Base-by-base conservation (phyloP, 805 yeast species). In the Zygoascus tannicola region DNA sequence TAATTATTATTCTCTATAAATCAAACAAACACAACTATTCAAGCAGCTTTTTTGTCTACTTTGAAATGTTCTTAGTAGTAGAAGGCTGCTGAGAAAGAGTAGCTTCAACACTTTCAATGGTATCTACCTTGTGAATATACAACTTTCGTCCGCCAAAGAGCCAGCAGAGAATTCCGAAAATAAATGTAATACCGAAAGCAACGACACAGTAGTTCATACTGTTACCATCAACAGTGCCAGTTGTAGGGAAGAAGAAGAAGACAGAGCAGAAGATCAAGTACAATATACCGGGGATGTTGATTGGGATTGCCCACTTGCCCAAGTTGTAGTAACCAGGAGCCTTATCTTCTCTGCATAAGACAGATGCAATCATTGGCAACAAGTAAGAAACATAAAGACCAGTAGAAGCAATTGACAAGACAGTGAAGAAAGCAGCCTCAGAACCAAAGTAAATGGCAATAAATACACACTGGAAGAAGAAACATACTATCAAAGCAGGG, bases 191-290 rank as follows among this genome's bases (percentile, higher is more conserved):
- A 12, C 44, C 47, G 23, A 45, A 41, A 4, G 45, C 48, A 58
- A 58, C 45, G 39, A 41, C 32, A 54, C 55, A 32, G 43, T 55
- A 57, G 52, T 57, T 57, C 57, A 57, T 51, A 44, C 48, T 53
- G 21, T 39, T 26, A 28, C 53, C 56, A 15, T 46, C 42, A 19
- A 57, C 58, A 12, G 60, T 60, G 67, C 50, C 32, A 21, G 35
- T 35, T 4, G 54, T 47, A 18, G 61, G 60, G 50, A 57, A 52
- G 43, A 56, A 56, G 53, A 57, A 56, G 38, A 53, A 47, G 19
- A 57, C 45, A 33, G 51, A 47, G 40, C 51, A 43, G 47, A 54
- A 53, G 21, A 47, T 35, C 36, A 55, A 43, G 42, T 44, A 55
- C 37, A 50, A 35, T 15, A 45, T 20, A 12, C 50, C 53, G 22